These are phyloP conservation scores for slime mould (Dictyostelium discoideum) DNA, from an alignment of 78 protist genomes.

Conservation along the genomic window DNA sequence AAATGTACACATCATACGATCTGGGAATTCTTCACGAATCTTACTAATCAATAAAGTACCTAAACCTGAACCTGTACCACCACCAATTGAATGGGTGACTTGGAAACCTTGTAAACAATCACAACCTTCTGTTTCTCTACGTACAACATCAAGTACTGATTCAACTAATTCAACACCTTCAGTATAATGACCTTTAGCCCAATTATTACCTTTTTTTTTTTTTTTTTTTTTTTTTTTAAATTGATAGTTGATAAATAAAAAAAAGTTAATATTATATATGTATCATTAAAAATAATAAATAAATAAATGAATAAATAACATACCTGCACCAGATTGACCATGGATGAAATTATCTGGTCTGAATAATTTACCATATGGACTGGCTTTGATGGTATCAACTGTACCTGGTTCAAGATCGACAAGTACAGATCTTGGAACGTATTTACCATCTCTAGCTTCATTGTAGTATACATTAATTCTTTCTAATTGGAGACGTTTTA, in stretches of 20 bases:
- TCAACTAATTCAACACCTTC: conserved; percentile 97
- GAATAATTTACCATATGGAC: conserved; percentile 96
- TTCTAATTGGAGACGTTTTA: conserved; percentile 97
- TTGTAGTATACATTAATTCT: conserved; percentile 98
- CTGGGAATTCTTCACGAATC: conserved; percentile 98
- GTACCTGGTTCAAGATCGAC: conserved; percentile 99
- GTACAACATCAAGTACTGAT: conserved; percentile 96
- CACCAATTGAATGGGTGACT: conserved; percentile 99
- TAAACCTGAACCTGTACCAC: conserved; percentile 99
- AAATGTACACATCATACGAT: conserved; percentile 98
- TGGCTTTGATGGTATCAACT: conserved; percentile 96
- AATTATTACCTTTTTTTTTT: conserved; percentile 91
- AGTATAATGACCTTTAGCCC: conserved; percentile 99
- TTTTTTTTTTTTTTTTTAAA: background rate
- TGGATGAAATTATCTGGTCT: conserved; percentile 96
- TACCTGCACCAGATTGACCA: conserved; percentile 95
- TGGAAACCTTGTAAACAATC: conserved; percentile 99
- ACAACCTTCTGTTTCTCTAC: conserved; percentile 98
- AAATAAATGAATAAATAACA: background rate
- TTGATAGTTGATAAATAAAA: no score
- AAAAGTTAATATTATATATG: background rate
- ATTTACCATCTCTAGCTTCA: conserved; percentile 96
- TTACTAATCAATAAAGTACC: conserved; percentile 94
- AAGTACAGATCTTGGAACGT: conserved; percentile 98
- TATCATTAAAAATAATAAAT: background rate